Conservation (phyloP, 768 basidiomycete species). For the Agrocybe pediades region DNA sequence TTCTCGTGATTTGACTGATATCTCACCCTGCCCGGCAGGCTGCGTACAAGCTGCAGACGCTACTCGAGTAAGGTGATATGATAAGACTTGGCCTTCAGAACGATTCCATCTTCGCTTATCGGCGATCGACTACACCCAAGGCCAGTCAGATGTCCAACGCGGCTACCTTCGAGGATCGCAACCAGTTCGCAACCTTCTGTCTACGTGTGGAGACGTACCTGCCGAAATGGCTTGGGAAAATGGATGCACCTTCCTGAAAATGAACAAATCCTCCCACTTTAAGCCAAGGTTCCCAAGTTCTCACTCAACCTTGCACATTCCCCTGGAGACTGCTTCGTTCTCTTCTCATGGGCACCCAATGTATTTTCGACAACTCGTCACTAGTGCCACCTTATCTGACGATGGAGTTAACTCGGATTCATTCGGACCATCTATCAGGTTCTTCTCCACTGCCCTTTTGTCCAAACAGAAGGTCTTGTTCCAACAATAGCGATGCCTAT, state of each 20-base stretch:
- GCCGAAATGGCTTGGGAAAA: no score
- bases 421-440: background rate
- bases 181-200: background rate
- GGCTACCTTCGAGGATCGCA: background rate
- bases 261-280: no score
- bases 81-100: no score
- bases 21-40: background rate
- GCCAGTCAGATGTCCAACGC: background rate
- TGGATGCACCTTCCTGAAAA: no score
- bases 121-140: background rate
- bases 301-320: background rate
- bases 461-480: background rate
- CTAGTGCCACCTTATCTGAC: background rate
- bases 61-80: background rate
- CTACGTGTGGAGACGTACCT: background rate
- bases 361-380: slow-evolving; percentile 5
- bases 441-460: background rate
- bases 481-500: no score
- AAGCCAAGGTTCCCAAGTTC: no score
- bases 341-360: slow-evolving; percentile 3
- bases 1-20: background rate
- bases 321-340: slow-evolving; percentile 3
- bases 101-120: background rate
- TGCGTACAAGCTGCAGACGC: background rate
- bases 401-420: slow-evolving; percentile 20